Percentiles rank a stretch among this genome's conserved stretches.
Conservation (phyloP, 345 rosid species). For the Boechera divaricarpa region DNA sequence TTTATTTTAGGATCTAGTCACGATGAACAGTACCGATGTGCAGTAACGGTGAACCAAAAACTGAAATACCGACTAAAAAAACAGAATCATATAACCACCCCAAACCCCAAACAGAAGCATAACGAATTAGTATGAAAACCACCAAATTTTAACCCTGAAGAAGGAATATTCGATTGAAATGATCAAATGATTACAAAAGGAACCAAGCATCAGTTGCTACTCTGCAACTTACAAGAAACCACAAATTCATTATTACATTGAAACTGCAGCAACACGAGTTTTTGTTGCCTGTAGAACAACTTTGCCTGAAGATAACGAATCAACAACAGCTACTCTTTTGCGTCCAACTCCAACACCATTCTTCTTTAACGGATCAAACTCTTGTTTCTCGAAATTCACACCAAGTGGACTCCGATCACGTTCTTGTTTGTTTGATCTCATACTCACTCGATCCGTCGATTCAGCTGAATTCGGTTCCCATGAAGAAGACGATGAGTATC, state of each 20-base stretch:
- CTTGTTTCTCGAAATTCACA: constrained; percentile 37
- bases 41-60: too few relatives aligned
- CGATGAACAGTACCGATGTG: too few relatives aligned
- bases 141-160: too few relatives aligned
- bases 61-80: too few relatives aligned
- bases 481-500: constrained; percentile 58
- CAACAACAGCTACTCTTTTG: constrained; percentile 41
- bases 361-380: constrained; percentile 46
- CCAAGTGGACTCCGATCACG: constrained; percentile 57
- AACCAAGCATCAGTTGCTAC: constrained; percentile 18
- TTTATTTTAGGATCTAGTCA: too few relatives aligned
- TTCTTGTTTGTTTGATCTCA: constrained; percentile 55
- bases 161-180: not conserved
- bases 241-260: constrained; percentile 6
- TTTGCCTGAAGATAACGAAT: constrained; percentile 31
- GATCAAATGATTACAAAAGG: constrained; percentile 25
- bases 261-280: constrained; percentile 43
- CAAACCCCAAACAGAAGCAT: too few relatives aligned
- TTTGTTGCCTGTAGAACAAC: constrained; percentile 26
- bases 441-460: constrained; percentile 73
- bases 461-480: constrained; percentile 83
- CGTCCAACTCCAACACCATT: constrained; percentile 47
- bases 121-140: too few relatives aligned
- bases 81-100: too few relatives aligned
- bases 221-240: too few relatives aligned